Evolutionary conservation across 768 basidiomycete genomes (phyloP).

Genomic region (Naganishia randhawae): DNA sequence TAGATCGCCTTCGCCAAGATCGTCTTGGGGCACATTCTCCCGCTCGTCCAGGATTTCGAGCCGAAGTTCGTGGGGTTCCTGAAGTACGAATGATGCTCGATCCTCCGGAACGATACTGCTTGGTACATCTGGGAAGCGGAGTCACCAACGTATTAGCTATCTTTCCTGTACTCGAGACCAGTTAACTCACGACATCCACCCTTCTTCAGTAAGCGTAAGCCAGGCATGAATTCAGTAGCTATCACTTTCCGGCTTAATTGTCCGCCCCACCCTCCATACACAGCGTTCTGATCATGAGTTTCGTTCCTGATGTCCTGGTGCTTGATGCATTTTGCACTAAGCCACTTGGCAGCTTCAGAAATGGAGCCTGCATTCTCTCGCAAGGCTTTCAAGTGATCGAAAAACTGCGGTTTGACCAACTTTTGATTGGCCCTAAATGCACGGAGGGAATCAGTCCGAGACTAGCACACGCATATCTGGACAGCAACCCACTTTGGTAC

Average conservation of each 20-base stretch:
- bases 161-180: constrained; percentile 33
- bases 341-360: constrained; percentile 32
- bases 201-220: constrained; percentile 33
- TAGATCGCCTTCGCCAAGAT: not conserved
- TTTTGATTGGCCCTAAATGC: constrained; percentile 58
- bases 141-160: not conserved
- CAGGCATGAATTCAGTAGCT: constrained; percentile 42
- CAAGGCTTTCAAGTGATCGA: constrained; percentile 37
- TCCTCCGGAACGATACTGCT: not conserved
- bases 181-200: not conserved
- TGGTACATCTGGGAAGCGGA: not conserved
- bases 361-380: constrained; percentile 35
- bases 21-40: constrained; percentile 2
- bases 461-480: not conserved
- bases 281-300: not conserved
- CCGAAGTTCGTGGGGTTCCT: not conserved
- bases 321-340: constrained; percentile 28
- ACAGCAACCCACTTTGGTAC: constrained; percentile 59
- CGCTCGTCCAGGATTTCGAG: constrained; percentile 6
- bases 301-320: constrained; percentile 26
- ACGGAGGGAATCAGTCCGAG: not conserved
- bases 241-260: constrained; percentile 34
- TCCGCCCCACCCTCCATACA: constrained; percentile 36
- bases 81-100: not conserved
- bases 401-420: constrained; percentile 81